phyloP scores from a whole-genome alignment of 768 basidiomycete species.

The Boletus rufocinnamomeus region DNA sequence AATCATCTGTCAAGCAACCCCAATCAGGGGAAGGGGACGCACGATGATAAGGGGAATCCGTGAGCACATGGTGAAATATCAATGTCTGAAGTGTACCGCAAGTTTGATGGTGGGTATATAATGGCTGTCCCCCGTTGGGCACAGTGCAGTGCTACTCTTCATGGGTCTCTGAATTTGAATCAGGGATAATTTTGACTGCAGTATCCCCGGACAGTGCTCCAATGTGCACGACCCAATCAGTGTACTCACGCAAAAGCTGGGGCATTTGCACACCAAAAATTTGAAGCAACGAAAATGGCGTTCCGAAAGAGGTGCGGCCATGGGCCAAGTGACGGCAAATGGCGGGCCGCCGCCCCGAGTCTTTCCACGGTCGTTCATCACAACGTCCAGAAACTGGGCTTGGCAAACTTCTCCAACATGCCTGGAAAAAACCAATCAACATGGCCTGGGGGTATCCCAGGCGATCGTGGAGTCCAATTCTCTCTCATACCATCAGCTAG shows the following conservation, averaged over 20 bases:
- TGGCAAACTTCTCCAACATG: neutral
- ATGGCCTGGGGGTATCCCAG: conserved; percentile 12
- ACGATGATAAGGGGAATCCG: conserved; percentile 18
- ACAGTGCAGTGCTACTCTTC: neutral
- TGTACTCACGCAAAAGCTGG: neutral
- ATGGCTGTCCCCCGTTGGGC: neutral
- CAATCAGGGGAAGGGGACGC: neutral
- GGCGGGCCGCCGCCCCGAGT: neutral
- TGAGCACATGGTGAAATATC: conserved; percentile 1
- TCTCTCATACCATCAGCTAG: neutral
- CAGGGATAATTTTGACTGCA: neutral
- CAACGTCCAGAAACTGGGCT: neutral
- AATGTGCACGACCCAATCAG: neutral
- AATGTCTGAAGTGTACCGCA: neutral
- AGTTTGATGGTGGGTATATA: neutral
- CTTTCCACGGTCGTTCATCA: neutral
- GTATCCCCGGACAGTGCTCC: no score
- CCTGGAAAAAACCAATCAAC: neutral
- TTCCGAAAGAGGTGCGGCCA: conserved; percentile 28
- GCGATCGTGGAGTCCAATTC: neutral
- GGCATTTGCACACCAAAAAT: conserved; percentile 32
- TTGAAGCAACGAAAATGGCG: conserved; percentile 29
- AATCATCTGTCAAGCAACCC: neutral
- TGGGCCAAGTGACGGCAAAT: no score
- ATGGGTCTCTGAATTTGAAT: no score